Evolutionary conservation across 495 filamentous ascomycete species (phyloP).

Genomic region (Viridothelium virens): DNA sequence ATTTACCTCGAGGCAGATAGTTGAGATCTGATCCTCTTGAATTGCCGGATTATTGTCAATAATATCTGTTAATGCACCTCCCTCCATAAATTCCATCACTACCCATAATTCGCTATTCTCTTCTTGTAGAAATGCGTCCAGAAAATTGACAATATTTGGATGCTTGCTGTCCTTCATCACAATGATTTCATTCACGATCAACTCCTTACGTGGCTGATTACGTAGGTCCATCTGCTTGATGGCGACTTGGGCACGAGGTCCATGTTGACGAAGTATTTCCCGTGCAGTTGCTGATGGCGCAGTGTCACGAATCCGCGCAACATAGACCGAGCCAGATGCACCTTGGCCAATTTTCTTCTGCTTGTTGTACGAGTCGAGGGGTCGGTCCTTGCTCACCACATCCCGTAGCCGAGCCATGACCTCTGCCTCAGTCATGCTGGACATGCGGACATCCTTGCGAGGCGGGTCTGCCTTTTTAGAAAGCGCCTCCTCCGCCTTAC

Average conservation of each 20-base stretch:
- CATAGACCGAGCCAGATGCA: conserved; percentile 95
- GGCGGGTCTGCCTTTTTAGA: conserved; percentile 75
- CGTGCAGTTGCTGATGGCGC: conserved; percentile 58
- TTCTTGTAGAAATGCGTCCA: conserved; percentile 92
- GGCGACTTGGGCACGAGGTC: conserved; percentile 69
- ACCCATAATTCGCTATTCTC: conserved; percentile 93
- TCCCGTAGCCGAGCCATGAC: conserved; percentile 92
- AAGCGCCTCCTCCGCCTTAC: conserved; percentile 60
- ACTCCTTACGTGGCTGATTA: conserved; percentile 92
- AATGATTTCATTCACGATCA: conserved; percentile 98
- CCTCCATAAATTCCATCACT: conserved; percentile 99
- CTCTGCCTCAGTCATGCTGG: conserved; percentile 89
- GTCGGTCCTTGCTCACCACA: conserved; percentile 87
- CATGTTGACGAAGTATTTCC: conserved; percentile 60
- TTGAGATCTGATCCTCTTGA: conserved; percentile 92
- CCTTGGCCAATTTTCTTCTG: conserved; percentile 99
- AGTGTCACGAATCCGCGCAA: conserved; percentile 79
- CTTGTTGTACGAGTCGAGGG: conserved; percentile 87
- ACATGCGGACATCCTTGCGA: conserved; percentile 91
- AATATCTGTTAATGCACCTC: conserved; percentile 92
- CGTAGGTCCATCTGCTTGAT: conserved; percentile 99
- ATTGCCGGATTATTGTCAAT: conserved; percentile 93
- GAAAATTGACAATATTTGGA: conserved; percentile 96
- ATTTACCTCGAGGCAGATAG: conserved; percentile 87
- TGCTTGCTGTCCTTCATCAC: conserved; percentile 99